Evolutionary conservation across 371 early-diverging fungal genomes (phyloP), one percentile per base, ranked within the genome.

Genomic region (Actinomortierella ambigua): DNA sequence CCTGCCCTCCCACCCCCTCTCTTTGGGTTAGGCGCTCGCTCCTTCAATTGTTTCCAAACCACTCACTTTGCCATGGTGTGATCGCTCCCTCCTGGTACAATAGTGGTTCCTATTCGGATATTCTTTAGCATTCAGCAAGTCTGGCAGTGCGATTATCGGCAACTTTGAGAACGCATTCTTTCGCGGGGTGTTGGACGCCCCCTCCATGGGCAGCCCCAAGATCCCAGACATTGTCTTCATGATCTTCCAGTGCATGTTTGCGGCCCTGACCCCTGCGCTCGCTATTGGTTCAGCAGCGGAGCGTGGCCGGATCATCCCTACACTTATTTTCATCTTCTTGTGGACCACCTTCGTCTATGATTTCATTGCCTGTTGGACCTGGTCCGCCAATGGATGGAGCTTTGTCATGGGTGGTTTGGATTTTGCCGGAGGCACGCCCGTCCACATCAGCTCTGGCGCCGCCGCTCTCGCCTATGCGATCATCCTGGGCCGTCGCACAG

Each of bases 341-440:
- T 97, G 97, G 97, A 83, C 93, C 0, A 95, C 96, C 1, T 50
- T 95, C 44, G 94, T 96, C 5, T 97, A 97, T 69, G 85, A 92
- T 63, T 82, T 86, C 41, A 87, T 92, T 53, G 95, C 96, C 28
- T 94, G 90, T 82, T 95, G 96, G 96, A 90, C 93, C n/a, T 96
- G 97, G 97, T 83, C 82, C 17, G 77, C 81, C 18, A 88, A 87
- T 44, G 96, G 97, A 4, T 96, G 95, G 95, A 76, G 88, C 57
- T 76, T 69, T 53, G 84, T 84, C 50, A 66, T 95, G 61, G 95
- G 95, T 26, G 83, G 69, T 48, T 79, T 91, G 39, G 94, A 95
- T 78, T 95, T 88, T 57, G 95, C 95, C 34, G 94, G 95, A 23
- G 95, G 96, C 29, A 93, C 93, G 13, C 95, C 95, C 23, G 97